Base-by-base conservation (phyloP, 2,329 filamentous ascomycete species). In the Pseudogymnoascus sp. region DNA sequence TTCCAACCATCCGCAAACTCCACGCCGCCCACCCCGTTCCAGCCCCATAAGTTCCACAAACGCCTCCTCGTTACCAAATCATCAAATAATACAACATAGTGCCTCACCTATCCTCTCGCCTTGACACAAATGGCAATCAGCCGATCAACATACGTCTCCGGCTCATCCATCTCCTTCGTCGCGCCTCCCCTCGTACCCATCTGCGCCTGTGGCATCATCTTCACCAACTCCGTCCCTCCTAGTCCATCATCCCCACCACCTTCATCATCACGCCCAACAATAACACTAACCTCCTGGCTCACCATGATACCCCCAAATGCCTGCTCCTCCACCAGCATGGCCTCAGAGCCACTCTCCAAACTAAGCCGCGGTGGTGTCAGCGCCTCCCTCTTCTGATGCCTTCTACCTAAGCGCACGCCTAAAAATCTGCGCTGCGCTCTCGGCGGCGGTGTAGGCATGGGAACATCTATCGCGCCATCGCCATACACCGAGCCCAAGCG, bases 231-330 rank as follows among this genome's bases (percentile, higher is more conserved):
- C 6, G 50, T 56, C 29, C 50, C 50, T 21, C 50, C 29, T 21
- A 33, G 29, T 6, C 50, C 50, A 56, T 56, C 50, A 19, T 56
- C 50, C 17, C 63, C 26, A 64, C 66, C 31, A 65, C 62, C 29
- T 64, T 65, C 40, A 56, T 66, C 62, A 53, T 64, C 59, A 60
- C 61, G 37, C 23, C 64, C 67, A 60, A 79, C 75, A 59, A 84
- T 79, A n/a, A 87, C 80, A 7, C 80, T 81, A 63, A 87, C 81
- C 68, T 88, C 83, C 66, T 85, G 82, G 23, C 82, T 83, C 6
- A 87, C 81, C 76, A 86, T 81, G 70, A 87, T 88, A 21, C 84
- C 83, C 6, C 83, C 83, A 60, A 79, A 77, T 7, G 71, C 68
- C 7, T 21, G 64, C 15, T 63, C 50, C n/a, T 67, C 65, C 5